Base-by-base conservation (phyloP, 371 early-diverging fungal species). In the Capillidium rhysosporum region DNA sequence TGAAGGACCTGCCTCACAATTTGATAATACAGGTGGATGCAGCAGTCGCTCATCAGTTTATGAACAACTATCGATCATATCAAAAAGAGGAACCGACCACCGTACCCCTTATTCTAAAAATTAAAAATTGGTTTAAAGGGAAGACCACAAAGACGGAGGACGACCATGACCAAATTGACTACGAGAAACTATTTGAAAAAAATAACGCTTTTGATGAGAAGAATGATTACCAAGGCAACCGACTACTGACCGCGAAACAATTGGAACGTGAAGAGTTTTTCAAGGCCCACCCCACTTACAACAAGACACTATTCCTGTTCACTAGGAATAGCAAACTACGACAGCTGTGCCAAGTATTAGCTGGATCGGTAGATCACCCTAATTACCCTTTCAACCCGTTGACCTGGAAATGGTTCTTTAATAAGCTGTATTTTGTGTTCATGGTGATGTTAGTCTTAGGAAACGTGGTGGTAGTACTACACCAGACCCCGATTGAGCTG, bases 271-370 rank as follows among this genome's bases (percentile, higher is more conserved):
- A 52, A 14, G 79, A 78, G 46, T 78, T 78, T 40, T 63, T 75
- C 12, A 62, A 63, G 20, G 68, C 71, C 0, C 79, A 78, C 56
- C 79, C 79, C 8, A 67, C 70, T 26, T 75, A 76, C 23, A 75
- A 78, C 44, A 68, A 69, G 14, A 70, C 79, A 0, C 60, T 78
- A 1, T 76, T 70, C 57, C 26, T 78, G 0, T 69, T 78, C 24
- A 66, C 72, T 1, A 60, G 62, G 24, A 62, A 59, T n/a, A 71
- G 69, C 39, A 59, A 59, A 5, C 59, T 78, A 41, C 61, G 78
- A 16, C 4, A 2, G 20, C 7, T 16, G 10, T 52, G 52, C 2
- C 52, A 52, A 26, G 40, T 18, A 2, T 20, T 52, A 4, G 21
- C 41, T 8, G 24, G 24, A 10, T 40, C 40, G 0, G 24, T 14